phyloP scores from a whole-genome alignment of 352 stramenopile genomes.

The Phytopythium litorale region DNA sequence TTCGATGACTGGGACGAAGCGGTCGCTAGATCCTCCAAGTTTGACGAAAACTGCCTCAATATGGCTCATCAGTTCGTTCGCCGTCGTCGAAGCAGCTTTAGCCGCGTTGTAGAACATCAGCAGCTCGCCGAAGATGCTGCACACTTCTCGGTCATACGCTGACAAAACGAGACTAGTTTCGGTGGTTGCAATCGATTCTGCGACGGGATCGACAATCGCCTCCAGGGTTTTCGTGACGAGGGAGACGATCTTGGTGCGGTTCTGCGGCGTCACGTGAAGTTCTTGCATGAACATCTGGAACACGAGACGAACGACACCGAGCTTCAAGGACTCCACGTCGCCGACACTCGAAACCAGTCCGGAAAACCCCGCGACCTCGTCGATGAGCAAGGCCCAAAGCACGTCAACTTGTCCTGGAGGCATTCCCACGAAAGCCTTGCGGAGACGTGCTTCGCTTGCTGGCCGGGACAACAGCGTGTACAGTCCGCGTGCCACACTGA shows the following conservation, averaged over 20 bases:
- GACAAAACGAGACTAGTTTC: constrained; percentile 16
- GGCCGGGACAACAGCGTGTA: constrained; percentile 44
- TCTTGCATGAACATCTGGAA: constrained; percentile 79
- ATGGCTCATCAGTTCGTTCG: neutral
- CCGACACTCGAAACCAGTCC: constrained; percentile 11
- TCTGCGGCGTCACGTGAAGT: constrained; percentile 76
- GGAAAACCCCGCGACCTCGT: constrained; percentile 26
- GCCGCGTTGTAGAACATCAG: constrained; percentile 51
- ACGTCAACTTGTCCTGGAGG: constrained; percentile 76
- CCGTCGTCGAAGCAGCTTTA: constrained; percentile 31
- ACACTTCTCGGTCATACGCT: constrained; percentile 51
- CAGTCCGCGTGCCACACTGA: constrained; percentile 31
- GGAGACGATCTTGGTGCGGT: constrained; percentile 49
- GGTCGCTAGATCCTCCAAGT: constrained; percentile 21
- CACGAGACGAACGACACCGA: constrained; percentile 62
- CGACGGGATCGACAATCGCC: constrained; percentile 37
- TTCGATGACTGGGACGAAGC: constrained; percentile 31
- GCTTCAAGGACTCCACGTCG: constrained; percentile 2
- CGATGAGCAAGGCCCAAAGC: constrained; percentile 64
- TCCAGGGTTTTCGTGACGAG: constrained; percentile 54
- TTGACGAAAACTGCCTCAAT: constrained; percentile 43
- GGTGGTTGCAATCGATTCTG: constrained; percentile 8
- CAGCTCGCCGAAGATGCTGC: constrained; percentile 74
- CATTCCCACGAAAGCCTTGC: constrained; percentile 65
- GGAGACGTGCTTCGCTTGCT: constrained; percentile 43